Conservation (phyloP, 768 basidiomycete genomes). For the Mycena albidolilacea region DNA sequence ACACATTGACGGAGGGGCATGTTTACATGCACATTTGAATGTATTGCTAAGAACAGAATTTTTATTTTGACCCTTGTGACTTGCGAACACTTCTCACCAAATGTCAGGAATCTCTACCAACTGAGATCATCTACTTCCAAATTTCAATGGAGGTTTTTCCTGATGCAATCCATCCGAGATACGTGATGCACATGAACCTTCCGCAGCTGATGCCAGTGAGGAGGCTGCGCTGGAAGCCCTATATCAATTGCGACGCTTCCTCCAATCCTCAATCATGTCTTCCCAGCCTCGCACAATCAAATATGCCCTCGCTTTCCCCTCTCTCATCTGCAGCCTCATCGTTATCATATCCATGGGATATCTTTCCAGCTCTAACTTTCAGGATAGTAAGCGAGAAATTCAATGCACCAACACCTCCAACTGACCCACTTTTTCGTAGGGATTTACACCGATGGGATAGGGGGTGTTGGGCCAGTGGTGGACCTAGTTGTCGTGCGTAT, state of each 20-base stretch:
- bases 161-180: neutral
- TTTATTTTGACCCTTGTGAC: no score
- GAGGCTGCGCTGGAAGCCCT: neutral
- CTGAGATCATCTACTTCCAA: neutral
- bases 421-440: neutral
- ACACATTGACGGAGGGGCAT: no score
- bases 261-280: constrained; percentile 2
- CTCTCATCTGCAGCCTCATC: constrained; percentile 2
- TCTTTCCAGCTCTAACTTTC: neutral
- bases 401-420: constrained; percentile 1
- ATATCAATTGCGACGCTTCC: neutral
- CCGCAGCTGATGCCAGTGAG: neutral
- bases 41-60: no score
- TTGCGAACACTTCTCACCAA: neutral
- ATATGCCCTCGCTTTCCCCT: neutral
- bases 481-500: neutral
- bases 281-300: neutral
- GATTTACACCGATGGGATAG: neutral
- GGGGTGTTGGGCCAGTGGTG: neutral
- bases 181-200: neutral
- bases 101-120: neutral
- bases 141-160: neutral
- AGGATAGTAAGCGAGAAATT: neutral
- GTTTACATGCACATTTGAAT: no score
- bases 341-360: neutral